Percentiles rank a stretch among this genome's conserved stretches.
phyloP scores from a whole-genome alignment of 805 yeast species.

The Debaryomyces hansenii region DNA sequence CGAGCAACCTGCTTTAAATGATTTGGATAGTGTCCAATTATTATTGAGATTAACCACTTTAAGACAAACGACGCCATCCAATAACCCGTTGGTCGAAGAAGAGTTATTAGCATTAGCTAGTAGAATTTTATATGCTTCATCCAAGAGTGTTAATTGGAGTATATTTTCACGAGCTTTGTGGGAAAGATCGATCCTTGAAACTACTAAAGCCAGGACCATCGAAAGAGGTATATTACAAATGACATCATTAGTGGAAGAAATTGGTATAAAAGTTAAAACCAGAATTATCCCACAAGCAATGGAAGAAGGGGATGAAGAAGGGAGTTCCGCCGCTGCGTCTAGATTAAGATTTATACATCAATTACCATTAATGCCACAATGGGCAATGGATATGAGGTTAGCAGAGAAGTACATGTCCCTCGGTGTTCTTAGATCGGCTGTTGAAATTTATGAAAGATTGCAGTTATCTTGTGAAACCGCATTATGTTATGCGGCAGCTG shows the following conservation, averaged over 20 bases:
- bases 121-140: constrained; percentile 61
- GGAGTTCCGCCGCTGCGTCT: constrained; percentile 36
- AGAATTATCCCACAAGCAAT: constrained; percentile 50
- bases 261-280: constrained; percentile 65
- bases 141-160: constrained; percentile 63
- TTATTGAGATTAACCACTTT: constrained; percentile 65
- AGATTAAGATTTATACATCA: constrained; percentile 72
- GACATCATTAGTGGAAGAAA: constrained; percentile 87
- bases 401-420: constrained; percentile 86
- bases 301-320: constrained; percentile 18
- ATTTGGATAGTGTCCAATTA: constrained; percentile 72
- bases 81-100: constrained; percentile 71
- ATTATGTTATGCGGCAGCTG: constrained; percentile 84
- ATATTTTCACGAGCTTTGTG: constrained; percentile 80
- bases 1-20: constrained; percentile 69
- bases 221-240: constrained; percentile 94
- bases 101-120: constrained; percentile 76
- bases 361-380: constrained; percentile 75
- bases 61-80: constrained; percentile 69
- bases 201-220: constrained; percentile 77
- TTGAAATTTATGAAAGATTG: constrained; percentile 82
- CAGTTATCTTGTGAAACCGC: constrained; percentile 81
- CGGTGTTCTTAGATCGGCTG: constrained; percentile 83
- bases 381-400: constrained; percentile 77
- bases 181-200: constrained; percentile 85